These are phyloP conservation scores for Trypanosoma avium DNA, from an alignment of 208 protist species.

Conservation along the genomic window DNA sequence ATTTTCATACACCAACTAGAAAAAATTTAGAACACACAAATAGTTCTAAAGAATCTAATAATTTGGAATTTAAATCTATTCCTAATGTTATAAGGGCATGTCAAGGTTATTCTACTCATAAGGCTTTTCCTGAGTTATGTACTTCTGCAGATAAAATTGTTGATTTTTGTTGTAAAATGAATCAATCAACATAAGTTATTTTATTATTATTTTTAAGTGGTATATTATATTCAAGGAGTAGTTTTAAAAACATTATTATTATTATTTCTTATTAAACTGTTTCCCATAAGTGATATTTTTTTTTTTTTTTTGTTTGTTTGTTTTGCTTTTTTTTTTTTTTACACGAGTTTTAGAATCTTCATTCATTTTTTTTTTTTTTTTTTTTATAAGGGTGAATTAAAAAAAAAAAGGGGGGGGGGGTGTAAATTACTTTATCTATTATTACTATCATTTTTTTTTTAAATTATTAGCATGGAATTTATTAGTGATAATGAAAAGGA, in stretches of 20 bases:
- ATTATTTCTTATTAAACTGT: neutral
- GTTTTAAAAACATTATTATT: conserved; percentile 2
- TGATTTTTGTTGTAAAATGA: conserved; percentile 27
- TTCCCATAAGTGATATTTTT: neutral
- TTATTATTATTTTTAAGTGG: too few relatives aligned
- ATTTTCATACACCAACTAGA: neutral
- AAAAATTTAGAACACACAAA: neutral
- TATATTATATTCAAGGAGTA: neutral
- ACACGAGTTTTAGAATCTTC: neutral
- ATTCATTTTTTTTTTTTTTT: neutral
- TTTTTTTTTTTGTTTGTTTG: conserved; percentile 17
- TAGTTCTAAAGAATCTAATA: too few relatives aligned
- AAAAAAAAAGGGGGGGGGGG: too few relatives aligned
- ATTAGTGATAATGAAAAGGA: neutral
- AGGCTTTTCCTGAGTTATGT: conserved; percentile 18
- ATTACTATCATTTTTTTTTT: neutral
- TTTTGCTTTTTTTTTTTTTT: conserved; percentile 1
- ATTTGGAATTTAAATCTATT: neutral
- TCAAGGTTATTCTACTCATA: conserved; percentile 15
- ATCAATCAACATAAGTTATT: neutral
- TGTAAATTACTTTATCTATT: too few relatives aligned
- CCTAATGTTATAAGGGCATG: conserved; percentile 21
- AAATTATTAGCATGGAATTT: conserved; percentile 2
- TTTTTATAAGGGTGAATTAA: too few relatives aligned
- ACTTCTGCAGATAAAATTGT: conserved; percentile 25